Evolutionary conservation across 2,329 filamentous ascomycete genomes (phyloP).

Genomic region (Lachnellula arida): DNA sequence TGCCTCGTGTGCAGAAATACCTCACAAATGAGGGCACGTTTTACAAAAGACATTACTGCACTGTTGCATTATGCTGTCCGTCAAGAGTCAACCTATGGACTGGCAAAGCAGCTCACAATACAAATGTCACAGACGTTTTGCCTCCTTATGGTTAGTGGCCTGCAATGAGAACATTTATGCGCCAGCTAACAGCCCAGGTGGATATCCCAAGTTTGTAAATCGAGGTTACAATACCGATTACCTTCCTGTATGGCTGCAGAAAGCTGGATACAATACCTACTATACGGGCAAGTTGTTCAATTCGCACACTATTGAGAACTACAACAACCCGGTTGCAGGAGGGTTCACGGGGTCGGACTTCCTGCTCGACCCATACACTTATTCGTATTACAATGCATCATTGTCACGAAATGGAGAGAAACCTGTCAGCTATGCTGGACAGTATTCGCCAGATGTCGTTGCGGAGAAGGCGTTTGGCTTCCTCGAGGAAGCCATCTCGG

Average conservation of each 20-base stretch:
- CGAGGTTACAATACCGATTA: conserved; percentile 62
- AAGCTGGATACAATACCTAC: conserved; percentile 63
- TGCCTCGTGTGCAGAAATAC: conserved; percentile 48
- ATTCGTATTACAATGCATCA: conserved; percentile 59
- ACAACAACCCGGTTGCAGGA: conserved; percentile 49
- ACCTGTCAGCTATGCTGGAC: conserved; percentile 48
- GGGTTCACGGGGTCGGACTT: conserved; percentile 51
- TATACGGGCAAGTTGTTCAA: conserved; percentile 69
- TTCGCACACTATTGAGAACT: conserved; percentile 54
- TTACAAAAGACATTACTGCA: conserved; percentile 54
- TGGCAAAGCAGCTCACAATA: conserved; percentile 57
- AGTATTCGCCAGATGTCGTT: conserved; percentile 47
- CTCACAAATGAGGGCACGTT: conserved; percentile 48
- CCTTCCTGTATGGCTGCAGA: conserved; percentile 63
- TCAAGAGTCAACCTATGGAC: conserved; percentile 56
- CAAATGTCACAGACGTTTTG: conserved; percentile 47
- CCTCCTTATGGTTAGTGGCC: conserved; percentile 42
- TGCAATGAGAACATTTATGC: background rate
- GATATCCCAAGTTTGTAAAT: conserved; percentile 60
- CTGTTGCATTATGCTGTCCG: conserved; percentile 56
- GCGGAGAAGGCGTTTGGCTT: conserved; percentile 53
- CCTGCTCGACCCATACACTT: conserved; percentile 60
- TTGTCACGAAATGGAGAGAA: conserved; percentile 54
- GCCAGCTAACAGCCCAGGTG: conserved; percentile 33
- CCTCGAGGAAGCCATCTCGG: conserved; percentile 51